Base-by-base conservation (phyloP, 805 yeast genomes). In the Sugiyamaella marilandica region DNA sequence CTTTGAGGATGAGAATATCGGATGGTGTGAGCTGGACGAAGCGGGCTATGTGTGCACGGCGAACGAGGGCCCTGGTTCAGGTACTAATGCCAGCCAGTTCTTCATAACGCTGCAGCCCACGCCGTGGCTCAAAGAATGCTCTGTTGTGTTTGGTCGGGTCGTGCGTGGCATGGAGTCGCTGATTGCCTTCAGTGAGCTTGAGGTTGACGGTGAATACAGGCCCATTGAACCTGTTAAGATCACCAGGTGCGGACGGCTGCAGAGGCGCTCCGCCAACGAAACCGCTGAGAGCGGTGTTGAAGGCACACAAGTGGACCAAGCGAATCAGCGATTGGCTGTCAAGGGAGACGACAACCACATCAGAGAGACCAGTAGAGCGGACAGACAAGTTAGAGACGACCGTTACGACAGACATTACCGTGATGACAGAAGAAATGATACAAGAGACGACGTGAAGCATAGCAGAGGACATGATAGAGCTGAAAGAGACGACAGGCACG, bases 31-130 rank as follows among this genome's bases (percentile, higher is more conserved):
- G 11, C 39, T 59, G 53, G 53, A 33, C 24, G 51, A 43, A 21
- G 19, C 37, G 2, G 62, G 63, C 3, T 33, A 49, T 33, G 49
- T 59, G 7, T 56, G 63, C 49, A 59, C 53, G 56, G 63, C 63
- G 16, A 58, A 56, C 39, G 34, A 21, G 2, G 63, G 62, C 3
- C 55, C 56, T 3, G 47, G 37, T n/a, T n/a, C 37, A 8, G 47
- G 48, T 43, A 51, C 53, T 5, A 58, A 58, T 47, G 31, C 33
- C 13, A 54, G 62, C 45, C 62, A 59, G 47, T 59, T 59, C 36
- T 58, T 55, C 47, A 57, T 59, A 2, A 59, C 63, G 13, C 49
- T 59, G 21, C 33, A 52, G 10, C 53, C 59, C 18, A 50, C 62
- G 10, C 57, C 54, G 33, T 59, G 59, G 59, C 53, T 59, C 14